These are phyloP conservation scores for Fusarium agapanthi DNA, from an alignment of 2,329 filamentous ascomycete genomes.

Conservation along the genomic window DNA sequence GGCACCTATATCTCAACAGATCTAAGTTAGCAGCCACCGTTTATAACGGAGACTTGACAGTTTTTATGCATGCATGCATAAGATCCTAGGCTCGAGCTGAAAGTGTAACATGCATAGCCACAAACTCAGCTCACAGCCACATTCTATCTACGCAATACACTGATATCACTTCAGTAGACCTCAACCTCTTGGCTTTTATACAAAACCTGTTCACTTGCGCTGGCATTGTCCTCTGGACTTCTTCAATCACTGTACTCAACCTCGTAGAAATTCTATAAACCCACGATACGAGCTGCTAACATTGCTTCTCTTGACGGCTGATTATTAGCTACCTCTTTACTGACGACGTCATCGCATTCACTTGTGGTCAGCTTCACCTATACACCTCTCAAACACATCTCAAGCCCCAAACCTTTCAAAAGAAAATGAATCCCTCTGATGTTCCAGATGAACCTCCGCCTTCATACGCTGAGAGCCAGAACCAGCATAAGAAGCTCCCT, in stretches of 20 bases:
- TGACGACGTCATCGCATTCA: background rate
- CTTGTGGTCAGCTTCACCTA: background rate
- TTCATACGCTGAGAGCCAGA: slow-evolving; percentile 16
- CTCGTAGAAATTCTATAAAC: background rate
- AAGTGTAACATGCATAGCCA: slow-evolving; percentile 1
- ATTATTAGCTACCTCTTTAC: background rate
- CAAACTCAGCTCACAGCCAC: slow-evolving; percentile 16
- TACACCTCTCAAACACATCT: background rate
- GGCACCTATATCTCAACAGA: too few relatives aligned
- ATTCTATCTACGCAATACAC: background rate
- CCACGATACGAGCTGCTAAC: background rate
- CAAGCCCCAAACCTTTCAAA: background rate
- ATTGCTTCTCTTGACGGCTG: background rate
- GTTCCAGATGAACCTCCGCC: slow-evolving; percentile 16
- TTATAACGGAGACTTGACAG: background rate
- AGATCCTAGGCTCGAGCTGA: background rate
- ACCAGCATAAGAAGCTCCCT: background rate
- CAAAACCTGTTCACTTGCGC: background rate
- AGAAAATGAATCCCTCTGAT: background rate
- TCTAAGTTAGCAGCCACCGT: background rate
- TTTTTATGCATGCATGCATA: background rate
- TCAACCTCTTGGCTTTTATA: slow-evolving; percentile 4
- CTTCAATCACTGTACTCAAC: background rate
- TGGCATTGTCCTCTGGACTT: background rate
- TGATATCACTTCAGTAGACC: slow-evolving; percentile 9